Evolutionary conservation across 768 basidiomycete species (phyloP).

Genomic region (Mrakia gelida): DNA sequence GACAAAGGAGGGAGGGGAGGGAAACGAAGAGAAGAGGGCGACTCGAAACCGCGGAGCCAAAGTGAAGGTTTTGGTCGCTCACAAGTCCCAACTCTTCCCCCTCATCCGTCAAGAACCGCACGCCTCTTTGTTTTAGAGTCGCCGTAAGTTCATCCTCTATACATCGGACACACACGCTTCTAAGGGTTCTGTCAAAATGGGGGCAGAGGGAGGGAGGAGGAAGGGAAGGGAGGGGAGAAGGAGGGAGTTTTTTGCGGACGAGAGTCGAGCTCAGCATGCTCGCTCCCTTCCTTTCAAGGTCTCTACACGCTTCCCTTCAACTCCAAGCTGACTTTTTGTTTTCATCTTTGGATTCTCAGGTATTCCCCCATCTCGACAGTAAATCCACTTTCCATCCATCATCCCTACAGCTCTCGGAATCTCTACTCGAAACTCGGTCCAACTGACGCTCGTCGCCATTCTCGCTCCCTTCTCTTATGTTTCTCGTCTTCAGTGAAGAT

Average conservation of each 20-base stretch:
- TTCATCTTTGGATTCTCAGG: neutral
- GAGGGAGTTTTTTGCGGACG: too few relatives aligned
- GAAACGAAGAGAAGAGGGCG: neutral
- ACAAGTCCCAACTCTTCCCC: too few relatives aligned
- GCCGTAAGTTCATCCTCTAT: too few relatives aligned
- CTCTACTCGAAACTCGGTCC: neutral
- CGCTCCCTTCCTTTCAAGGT: neutral
- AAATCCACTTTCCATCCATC: neutral
- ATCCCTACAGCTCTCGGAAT: neutral
- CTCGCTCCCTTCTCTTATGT: neutral
- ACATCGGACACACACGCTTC: too few relatives aligned
- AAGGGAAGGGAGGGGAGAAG: too few relatives aligned
- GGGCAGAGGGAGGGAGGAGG: too few relatives aligned
- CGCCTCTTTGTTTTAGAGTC: too few relatives aligned
- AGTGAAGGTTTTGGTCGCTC: too few relatives aligned
- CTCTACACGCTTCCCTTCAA: neutral
- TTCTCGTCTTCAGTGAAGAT: constrained; percentile 62
- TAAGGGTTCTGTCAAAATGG: too few relatives aligned
- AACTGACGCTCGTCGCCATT: constrained; percentile 6
- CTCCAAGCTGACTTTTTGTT: constrained; percentile 4
- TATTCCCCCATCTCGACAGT: neutral
- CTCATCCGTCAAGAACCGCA: too few relatives aligned
- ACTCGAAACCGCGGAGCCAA: neutral
- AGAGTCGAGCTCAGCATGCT: constrained; percentile 1
- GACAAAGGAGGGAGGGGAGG: neutral